phyloP scores from a whole-genome alignment of 129 eudicot species.

The Solidago caesia region DNA sequence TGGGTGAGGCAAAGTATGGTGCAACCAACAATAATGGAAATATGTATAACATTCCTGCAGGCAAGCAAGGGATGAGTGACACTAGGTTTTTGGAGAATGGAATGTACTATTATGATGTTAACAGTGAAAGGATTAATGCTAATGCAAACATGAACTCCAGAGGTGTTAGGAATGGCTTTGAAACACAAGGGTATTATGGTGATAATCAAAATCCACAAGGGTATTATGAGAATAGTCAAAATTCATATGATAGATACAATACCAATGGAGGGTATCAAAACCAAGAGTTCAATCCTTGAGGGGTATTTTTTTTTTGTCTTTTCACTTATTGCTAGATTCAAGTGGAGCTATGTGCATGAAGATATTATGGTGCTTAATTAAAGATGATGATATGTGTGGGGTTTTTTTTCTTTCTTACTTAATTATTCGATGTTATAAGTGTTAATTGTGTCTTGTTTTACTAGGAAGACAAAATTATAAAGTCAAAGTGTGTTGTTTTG shows the following conservation, averaged over 20 bases:
- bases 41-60: slow-evolving; percentile 31
- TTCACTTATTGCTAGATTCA: slow-evolving; percentile 10
- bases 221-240: slow-evolving; percentile 40
- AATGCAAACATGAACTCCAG: slow-evolving; percentile 31
- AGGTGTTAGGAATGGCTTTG: slow-evolving; percentile 35
- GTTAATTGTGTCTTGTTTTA: slow-evolving; percentile 33
- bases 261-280: slow-evolving; percentile 40
- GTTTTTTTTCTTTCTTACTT: background rate
- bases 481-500: slow-evolving; percentile 31
- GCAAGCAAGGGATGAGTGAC: slow-evolving; percentile 67
- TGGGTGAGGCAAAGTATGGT: slow-evolving; percentile 13
- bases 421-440: slow-evolving; percentile 24
- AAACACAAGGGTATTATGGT: slow-evolving; percentile 44
- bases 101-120: slow-evolving; percentile 47
- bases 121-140: slow-evolving; percentile 26
- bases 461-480: slow-evolving; percentile 26
- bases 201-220: slow-evolving; percentile 35
- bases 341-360: slow-evolving; percentile 22
- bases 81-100: slow-evolving; percentile 59
- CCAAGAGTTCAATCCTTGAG: slow-evolving; percentile 52
- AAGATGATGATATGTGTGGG: slow-evolving; percentile 29
- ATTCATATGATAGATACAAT: slow-evolving; percentile 39
- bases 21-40: slow-evolving; percentile 27
- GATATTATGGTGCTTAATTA: slow-evolving; percentile 29
- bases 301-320: slow-evolving; percentile 14